These are phyloP conservation scores for Myriosclerotinia curreyana DNA, from an alignment of 2,329 filamentous ascomycete species.

Conservation along the genomic window DNA sequence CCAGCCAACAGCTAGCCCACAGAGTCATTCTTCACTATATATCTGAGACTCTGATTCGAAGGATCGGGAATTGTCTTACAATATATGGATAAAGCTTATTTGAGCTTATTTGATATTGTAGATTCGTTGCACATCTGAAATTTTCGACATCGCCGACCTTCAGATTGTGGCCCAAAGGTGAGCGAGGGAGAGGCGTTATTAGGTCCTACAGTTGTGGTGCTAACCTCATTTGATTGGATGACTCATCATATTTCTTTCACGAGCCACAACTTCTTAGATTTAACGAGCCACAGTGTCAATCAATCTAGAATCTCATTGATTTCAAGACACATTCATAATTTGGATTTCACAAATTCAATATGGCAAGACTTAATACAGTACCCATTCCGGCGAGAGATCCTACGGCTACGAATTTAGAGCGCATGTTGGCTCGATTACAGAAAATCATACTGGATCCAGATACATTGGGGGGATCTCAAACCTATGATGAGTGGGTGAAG, in stretches of 20 bases:
- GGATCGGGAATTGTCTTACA: background rate
- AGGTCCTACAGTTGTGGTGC: background rate
- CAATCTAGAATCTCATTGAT: background rate
- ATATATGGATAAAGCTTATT: background rate
- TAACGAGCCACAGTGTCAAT: background rate
- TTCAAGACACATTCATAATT: slow-evolving; percentile 4
- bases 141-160: slow-evolving; percentile 13
- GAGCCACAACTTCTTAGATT: slow-evolving; percentile 3
- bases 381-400: slow-evolving; percentile 26
- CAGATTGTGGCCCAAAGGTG: background rate
- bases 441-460: slow-evolving; percentile 61
- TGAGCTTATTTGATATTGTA: background rate
- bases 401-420: slow-evolving; percentile 50
- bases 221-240: background rate
- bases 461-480: slow-evolving; percentile 53
- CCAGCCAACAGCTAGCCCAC: background rate
- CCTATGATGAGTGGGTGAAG: slow-evolving; percentile 63
- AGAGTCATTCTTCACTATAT: background rate
- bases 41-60: slow-evolving; percentile 18
- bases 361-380: slow-evolving; percentile 34
- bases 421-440: slow-evolving; percentile 64
- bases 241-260: background rate
- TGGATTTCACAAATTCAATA: slow-evolving; percentile 19
- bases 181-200: background rate
- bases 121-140: slow-evolving; percentile 13